phyloP scores from a whole-genome alignment of 1,284 basidiomycete genomes.

The Cryptococcus sp. region DNA sequence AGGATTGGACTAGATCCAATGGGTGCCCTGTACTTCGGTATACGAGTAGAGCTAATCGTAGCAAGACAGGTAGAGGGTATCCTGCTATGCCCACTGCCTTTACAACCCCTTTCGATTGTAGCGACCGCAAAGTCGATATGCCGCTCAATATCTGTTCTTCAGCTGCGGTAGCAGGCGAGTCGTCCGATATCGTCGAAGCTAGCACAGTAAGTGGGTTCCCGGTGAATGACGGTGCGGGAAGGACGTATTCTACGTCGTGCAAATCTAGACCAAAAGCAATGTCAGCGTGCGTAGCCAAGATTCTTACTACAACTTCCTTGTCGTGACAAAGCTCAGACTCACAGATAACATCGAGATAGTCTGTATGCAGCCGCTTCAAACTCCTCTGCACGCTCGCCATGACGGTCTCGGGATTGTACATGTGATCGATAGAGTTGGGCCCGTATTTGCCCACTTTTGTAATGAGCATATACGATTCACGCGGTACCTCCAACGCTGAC shows the following conservation, averaged over 20 bases:
- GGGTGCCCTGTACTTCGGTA: constrained; percentile 60
- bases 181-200: constrained; percentile 14
- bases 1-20: constrained; percentile 78
- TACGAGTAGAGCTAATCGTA: constrained; percentile 78
- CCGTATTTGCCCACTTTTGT: constrained; percentile 95
- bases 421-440: constrained; percentile 62
- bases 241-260: constrained; percentile 89
- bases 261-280: constrained; percentile 56
- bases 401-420: constrained; percentile 71
- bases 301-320: not conserved
- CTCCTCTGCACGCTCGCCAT: constrained; percentile 70
- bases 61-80: constrained; percentile 83
- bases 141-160: constrained; percentile 79
- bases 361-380: constrained; percentile 71
- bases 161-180: constrained; percentile 61
- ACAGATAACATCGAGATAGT: constrained; percentile 79
- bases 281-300: not conserved
- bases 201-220: constrained; percentile 47
- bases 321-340: constrained; percentile 19
- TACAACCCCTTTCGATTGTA: constrained; percentile 78
- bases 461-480: constrained; percentile 76
- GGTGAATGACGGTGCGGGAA: constrained; percentile 52
- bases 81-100: constrained; percentile 79
- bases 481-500: constrained; percentile 72
- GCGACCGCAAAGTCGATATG: constrained; percentile 66